Percentiles rank a stretch among this genome's conserved stretches.
Conservation (phyloP, 1,284 basidiomycete species). For the Tetrapyrgos nigripes region DNA sequence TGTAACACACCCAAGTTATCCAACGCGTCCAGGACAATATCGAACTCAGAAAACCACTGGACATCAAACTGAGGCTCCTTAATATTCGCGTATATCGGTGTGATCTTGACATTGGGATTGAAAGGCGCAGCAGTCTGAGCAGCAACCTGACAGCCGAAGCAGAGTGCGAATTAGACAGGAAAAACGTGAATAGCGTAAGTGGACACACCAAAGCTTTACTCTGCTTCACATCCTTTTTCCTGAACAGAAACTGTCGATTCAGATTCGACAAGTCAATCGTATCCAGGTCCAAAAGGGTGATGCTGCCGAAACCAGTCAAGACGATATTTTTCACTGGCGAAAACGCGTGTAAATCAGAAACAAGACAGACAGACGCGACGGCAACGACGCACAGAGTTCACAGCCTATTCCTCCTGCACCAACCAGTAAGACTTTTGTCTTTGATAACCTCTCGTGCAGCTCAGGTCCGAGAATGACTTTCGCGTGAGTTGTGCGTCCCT, state of each 20-base stretch:
- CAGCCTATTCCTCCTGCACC: slow-evolving; percentile 98
- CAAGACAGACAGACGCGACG: background rate
- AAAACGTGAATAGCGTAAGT: background rate
- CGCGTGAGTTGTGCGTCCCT: slow-evolving; percentile 53
- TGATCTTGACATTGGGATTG: slow-evolving; percentile 90
- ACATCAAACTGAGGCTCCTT: slow-evolving; percentile 93
- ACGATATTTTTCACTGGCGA: slow-evolving; percentile 93
- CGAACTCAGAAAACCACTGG: slow-evolving; percentile 89
- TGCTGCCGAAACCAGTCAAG: slow-evolving; percentile 89
- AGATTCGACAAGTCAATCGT: slow-evolving; percentile 99
- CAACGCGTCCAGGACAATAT: slow-evolving; percentile 94
- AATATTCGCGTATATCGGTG: slow-evolving; percentile 94
- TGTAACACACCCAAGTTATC: slow-evolving; percentile 87
- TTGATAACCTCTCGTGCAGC: slow-evolving; percentile 61
- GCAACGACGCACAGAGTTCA: slow-evolving; percentile 78
- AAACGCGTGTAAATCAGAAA: slow-evolving; percentile 2
- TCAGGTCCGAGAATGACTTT: slow-evolving; percentile 80
- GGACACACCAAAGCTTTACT: slow-evolving; percentile 85
- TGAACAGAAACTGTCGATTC: slow-evolving; percentile 97
- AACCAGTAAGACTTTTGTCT: slow-evolving; percentile 86
- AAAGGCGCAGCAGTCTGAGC: slow-evolving; percentile 89
- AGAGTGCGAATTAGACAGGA: slow-evolving; percentile 10
- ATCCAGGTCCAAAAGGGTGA: slow-evolving; percentile 95
- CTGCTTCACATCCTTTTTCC: slow-evolving; percentile 97
- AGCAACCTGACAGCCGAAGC: slow-evolving; percentile 82